Conservation (phyloP, 1,284 basidiomycete genomes). For the Tylopilus sp. region DNA sequence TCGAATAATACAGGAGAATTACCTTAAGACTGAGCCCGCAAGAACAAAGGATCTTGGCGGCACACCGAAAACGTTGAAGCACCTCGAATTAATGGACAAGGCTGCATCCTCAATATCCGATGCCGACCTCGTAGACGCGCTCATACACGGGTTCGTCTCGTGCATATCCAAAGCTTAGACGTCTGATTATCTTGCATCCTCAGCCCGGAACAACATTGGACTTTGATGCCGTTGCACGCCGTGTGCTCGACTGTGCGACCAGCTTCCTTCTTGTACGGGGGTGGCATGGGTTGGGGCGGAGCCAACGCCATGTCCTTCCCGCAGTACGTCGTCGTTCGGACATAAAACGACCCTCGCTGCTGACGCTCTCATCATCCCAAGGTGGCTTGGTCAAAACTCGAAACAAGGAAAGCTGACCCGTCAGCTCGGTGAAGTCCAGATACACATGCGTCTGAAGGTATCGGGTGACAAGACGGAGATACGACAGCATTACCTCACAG, state of each 20-base stretch:
- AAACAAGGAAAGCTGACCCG: slow-evolving; percentile 82
- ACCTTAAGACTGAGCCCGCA: slow-evolving; percentile 78
- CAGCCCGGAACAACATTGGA: slow-evolving; percentile 94
- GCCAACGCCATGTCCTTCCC: slow-evolving; percentile 75
- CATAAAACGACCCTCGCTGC: neutral
- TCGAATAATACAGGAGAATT: slow-evolving; percentile 69
- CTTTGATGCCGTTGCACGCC: slow-evolving; percentile 90
- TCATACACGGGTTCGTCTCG: slow-evolving; percentile 84
- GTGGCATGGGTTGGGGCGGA: slow-evolving; percentile 64
- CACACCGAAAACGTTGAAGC: slow-evolving; percentile 63
- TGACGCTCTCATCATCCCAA: slow-evolving; percentile 30
- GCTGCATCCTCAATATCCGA: slow-evolving; percentile 93
- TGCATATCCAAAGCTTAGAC: neutral
- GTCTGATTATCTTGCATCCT: neutral
- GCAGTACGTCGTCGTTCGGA: slow-evolving; percentile 49
- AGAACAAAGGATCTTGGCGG: slow-evolving; percentile 57
- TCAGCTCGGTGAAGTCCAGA: slow-evolving; percentile 87
- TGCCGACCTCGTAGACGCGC: slow-evolving; percentile 88
- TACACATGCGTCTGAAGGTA: slow-evolving; percentile 90
- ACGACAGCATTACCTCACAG: slow-evolving; percentile 86
- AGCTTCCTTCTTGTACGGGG: slow-evolving; percentile 77
- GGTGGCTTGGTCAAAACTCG: slow-evolving; percentile 97
- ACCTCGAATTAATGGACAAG: slow-evolving; percentile 79
- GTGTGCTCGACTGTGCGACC: slow-evolving; percentile 87
- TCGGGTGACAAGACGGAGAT: slow-evolving; percentile 89